These are phyloP conservation scores for Leavenworthia alabamica DNA, from an alignment of 345 rosid species.

Conservation along the genomic window DNA sequence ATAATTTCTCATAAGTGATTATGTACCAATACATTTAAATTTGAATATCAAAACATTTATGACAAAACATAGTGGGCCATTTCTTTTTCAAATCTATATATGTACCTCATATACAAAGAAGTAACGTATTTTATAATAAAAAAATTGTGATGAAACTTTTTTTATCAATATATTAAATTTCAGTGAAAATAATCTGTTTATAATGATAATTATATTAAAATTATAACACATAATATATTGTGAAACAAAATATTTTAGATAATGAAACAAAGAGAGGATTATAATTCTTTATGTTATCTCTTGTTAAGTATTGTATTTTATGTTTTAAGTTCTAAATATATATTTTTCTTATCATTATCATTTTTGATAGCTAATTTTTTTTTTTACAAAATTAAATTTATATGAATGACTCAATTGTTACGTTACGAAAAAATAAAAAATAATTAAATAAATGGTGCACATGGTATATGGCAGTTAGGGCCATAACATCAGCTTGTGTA, in stretches of 20 bases:
- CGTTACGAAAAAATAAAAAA: conserved; percentile 17
- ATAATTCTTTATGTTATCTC: not conserved
- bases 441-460: conserved; percentile 26
- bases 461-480: conserved; percentile 34
- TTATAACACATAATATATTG: too few species aligned
- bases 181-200: not conserved
- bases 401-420: conserved; percentile 10
- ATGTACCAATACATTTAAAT: conserved; percentile 14
- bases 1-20: conserved; percentile 1
- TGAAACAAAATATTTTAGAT: too few species aligned
- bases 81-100: conserved; percentile 18
- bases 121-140: conserved; percentile 15
- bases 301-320: not conserved
- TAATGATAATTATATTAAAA: not conserved
- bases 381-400: not conserved
- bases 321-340: not conserved
- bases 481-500: conserved; percentile 34
- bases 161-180: not conserved
- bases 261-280: too few species aligned
- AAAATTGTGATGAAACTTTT: not conserved
- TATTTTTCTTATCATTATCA: not conserved
- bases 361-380: not conserved
- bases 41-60: conserved; percentile 25
- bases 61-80: conserved; percentile 27
- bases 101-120: conserved; percentile 10